These are phyloP conservation scores for Tylopilus sp. DNA, from an alignment of 768 basidiomycete genomes.

Conservation along the genomic window DNA sequence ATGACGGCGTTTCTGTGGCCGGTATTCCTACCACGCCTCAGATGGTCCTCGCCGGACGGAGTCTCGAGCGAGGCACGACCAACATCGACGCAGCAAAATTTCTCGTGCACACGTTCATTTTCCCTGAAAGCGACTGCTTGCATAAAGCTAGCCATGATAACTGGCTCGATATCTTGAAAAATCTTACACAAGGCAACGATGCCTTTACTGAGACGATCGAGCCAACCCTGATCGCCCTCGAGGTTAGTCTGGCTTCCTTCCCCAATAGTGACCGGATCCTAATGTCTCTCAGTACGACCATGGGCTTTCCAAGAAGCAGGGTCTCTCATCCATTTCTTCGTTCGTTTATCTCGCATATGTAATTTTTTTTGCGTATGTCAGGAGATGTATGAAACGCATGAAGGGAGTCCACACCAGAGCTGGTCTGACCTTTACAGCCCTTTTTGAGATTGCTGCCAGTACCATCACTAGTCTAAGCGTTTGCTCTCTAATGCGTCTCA, in stretches of 20 bases:
- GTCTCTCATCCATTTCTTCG: conserved; percentile 60
- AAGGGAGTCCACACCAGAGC: conserved; percentile 85
- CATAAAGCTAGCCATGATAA: conserved; percentile 55
- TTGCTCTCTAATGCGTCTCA: conserved; percentile 85
- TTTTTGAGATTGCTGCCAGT: conserved; percentile 88
- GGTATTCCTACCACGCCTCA: conserved; percentile 64
- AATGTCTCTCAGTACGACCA: conserved; percentile 47
- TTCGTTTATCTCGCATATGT: conserved; percentile 77
- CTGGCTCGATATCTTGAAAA: conserved; percentile 58
- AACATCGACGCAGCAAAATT: conserved; percentile 63
- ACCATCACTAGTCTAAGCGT: conserved; percentile 93
- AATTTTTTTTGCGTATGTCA: conserved; percentile 72
- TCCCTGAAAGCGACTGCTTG: conserved; percentile 71
- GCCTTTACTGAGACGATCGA: conserved; percentile 39
- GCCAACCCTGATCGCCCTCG: conserved; percentile 43
- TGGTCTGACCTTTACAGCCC: conserved; percentile 89
- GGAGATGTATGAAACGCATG: conserved; percentile 71
- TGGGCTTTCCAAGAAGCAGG: conserved; percentile 41
- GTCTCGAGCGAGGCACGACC: conserved; percentile 46
- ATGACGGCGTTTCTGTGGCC: conserved; percentile 51
- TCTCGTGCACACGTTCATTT: conserved; percentile 80
- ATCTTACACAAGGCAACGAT: conserved; percentile 36
- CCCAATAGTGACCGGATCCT: conserved; percentile 3
- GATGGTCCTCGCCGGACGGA: conserved; percentile 75
- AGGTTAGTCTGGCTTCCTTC: conserved; percentile 33